Percentiles rank a stretch among this genome's conserved stretches.
Evolutionary conservation across 1,284 basidiomycete species (phyloP).

Genomic region (Tremellales sp.): DNA sequence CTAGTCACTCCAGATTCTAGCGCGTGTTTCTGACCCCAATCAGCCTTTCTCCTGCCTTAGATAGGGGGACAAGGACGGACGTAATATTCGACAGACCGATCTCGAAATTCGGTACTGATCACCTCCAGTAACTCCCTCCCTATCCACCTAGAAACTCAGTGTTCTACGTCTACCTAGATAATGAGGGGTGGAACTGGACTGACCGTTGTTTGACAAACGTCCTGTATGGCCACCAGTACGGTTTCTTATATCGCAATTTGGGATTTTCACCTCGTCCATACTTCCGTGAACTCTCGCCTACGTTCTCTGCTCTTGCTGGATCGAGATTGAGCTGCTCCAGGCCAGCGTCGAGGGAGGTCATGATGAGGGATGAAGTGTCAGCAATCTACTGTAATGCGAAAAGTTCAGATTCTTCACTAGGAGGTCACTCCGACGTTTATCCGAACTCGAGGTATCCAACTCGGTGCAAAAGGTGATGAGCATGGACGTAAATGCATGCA

Average conservation of each 20-base stretch:
- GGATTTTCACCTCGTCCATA: conserved; percentile 24
- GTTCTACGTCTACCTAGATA: not conserved
- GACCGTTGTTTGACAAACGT: conserved; percentile 91
- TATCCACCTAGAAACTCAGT: conserved; percentile 30
- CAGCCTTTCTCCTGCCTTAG: not conserved
- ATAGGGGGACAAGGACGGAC: conserved; percentile 54
- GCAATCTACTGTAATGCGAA: no score
- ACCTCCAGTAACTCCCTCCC: conserved; percentile 60
- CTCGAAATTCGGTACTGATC: conserved; percentile 83
- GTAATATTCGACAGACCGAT: conserved; percentile 87
- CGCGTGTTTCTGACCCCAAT: conserved; percentile 65
- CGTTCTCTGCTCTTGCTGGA: no score
- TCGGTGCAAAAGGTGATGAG: not conserved
- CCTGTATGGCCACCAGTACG: conserved; percentile 58
- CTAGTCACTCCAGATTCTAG: conserved; percentile 91
- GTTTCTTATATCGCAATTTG: conserved; percentile 47
- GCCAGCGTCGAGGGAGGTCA: no score
- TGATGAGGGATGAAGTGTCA: no score
- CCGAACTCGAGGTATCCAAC: no score
- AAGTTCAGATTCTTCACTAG: not conserved
- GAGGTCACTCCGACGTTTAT: no score
- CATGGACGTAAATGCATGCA: not conserved
- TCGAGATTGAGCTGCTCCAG: no score
- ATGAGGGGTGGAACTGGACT: conserved; percentile 51
- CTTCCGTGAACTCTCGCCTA: no score